Evolutionary conservation across 768 basidiomycete genomes (phyloP), one percentile per base, ranked within the genome.

Genomic region (Cubamyces sp.): DNA sequence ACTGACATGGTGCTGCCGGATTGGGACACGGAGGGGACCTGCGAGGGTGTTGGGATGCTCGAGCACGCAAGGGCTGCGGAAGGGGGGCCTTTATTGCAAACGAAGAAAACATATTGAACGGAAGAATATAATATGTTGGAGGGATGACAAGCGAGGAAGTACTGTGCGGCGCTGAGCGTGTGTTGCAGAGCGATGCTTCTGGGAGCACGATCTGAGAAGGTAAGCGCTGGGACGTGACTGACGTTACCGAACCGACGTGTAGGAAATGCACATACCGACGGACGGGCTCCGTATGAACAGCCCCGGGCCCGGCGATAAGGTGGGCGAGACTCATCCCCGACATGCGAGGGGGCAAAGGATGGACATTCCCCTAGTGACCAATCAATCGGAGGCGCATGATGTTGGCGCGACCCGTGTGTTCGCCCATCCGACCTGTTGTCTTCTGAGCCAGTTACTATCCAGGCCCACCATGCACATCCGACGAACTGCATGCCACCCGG

Each of bases 231-330:
- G 45, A 43, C 19, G 34, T 40, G 49, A 54, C 54, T 54, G 51
- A 54, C 56, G 28, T 46, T 50, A 45, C 28, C 42, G 16, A 47
- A 39, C 55, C 30, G 46, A 49, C 34, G 28, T 40, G 18, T 12
- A 14, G 28, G 28, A 45, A 5, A 23, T 39, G 19, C 37, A 43
- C 57, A 34, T 50, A 57, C 62, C 57, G 48, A 23, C 19, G 26
- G 28, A 30, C 62, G 39, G 62, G 57, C 25, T n/a, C 39, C 48
- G 52, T 26, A 21, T 16, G 61, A 34, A 51, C 52, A 39, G 40
- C 41, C 21, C 57, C 34, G 34, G 9, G 34, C 34, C 34, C 57
- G 62, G 62, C 57, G 62, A 64, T 64, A 64, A 63, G 62, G 62
- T 47, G 62, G 62, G 46, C 43, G 51, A 54, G 21, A 48, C 30